A percentile compares a stretch with the other conserved stretches of the same genome.
Conservation (phyloP, 2,329 filamentous ascomycete species). For the Sporothrix luriei region DNA sequence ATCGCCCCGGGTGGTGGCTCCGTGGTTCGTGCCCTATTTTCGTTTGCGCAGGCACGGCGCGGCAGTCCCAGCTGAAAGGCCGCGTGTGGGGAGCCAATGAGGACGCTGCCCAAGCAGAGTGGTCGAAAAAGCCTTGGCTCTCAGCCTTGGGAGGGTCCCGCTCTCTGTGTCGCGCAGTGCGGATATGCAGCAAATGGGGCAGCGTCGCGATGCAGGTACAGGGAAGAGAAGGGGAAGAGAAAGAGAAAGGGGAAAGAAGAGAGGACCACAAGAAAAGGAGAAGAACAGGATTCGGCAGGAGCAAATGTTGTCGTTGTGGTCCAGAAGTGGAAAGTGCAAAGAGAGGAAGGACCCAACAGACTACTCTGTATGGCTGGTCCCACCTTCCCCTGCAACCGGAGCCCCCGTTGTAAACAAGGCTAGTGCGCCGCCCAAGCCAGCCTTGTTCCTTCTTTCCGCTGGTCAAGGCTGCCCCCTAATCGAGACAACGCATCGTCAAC, state of each 20-base stretch:
- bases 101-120: conserved; percentile 18
- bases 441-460: conserved; percentile 8
- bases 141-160: conserved; percentile 27
- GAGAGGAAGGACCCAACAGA: neutral
- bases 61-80: conserved; percentile 26
- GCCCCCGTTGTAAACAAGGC: neutral
- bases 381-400: conserved; percentile 19
- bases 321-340: neutral
- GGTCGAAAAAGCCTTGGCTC: conserved; percentile 29
- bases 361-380: neutral
- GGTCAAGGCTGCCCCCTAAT: neutral
- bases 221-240: neutral
- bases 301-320: neutral
- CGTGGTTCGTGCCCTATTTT: neutral
- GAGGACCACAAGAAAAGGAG: too few species aligned
- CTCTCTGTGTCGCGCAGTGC: neutral
- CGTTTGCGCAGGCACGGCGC: neutral
- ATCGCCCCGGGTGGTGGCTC: neutral
- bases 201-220: conserved; percentile 20
- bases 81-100: conserved; percentile 23
- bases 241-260: neutral
- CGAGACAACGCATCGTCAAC: neutral
- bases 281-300: neutral
- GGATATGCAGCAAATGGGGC: neutral
- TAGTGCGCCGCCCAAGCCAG: conserved; percentile 10